A percentile compares a stretch with the other conserved stretches of the same genome.
phyloP scores from a whole-genome alignment of 2,329 filamentous ascomycete genomes.

The Neurospora sp. region DNA sequence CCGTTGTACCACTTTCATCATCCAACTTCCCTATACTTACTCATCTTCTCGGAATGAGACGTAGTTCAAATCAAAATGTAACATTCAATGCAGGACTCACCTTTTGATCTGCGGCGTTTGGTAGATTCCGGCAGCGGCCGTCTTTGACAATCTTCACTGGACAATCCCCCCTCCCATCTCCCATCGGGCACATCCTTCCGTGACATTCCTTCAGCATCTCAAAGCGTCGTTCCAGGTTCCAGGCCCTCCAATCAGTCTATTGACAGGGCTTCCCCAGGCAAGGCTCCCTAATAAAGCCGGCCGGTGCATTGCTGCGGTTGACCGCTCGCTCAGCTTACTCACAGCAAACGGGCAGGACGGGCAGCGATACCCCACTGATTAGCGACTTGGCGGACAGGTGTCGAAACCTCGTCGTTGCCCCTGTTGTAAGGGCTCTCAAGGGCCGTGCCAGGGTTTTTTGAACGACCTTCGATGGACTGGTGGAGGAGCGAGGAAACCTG shows the following conservation, averaged over 20 bases:
- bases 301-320: neutral
- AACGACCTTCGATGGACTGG: neutral
- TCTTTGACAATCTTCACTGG: neutral
- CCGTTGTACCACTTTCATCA: neutral
- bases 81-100: neutral
- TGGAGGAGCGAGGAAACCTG: neutral
- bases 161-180: neutral
- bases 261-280: neutral
- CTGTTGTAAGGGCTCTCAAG: neutral
- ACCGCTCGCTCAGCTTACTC: neutral
- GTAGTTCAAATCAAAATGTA: neutral
- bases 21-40: neutral
- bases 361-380: neutral
- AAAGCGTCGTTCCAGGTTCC: neutral
- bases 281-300: neutral
- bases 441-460: neutral
- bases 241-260: neutral
- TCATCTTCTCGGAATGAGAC: neutral
- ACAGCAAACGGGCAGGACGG: neutral
- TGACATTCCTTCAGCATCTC: neutral
- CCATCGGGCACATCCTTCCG: neutral
- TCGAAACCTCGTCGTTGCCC: neutral
- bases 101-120: neutral
- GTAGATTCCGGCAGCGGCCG: neutral
- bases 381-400: neutral